Percentiles rank a stretch among this genome's conserved stretches.
These are phyloP conservation scores for Verticillium nubilum DNA, from an alignment of 2,329 filamentous ascomycete species.

Conservation along the genomic window DNA sequence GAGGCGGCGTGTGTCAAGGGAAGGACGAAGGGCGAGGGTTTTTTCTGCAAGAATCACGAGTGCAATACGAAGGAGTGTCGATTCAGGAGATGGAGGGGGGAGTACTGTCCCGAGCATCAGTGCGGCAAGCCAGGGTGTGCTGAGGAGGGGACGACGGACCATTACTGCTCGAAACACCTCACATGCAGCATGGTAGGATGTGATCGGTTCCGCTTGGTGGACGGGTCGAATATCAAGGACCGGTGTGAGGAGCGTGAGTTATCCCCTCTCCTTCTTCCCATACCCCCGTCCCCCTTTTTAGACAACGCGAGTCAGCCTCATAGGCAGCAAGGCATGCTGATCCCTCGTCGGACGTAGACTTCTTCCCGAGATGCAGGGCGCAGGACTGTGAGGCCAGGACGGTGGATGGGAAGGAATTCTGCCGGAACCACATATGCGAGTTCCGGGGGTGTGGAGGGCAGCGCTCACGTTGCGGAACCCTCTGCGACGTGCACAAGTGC, in stretches of 20 bases:
- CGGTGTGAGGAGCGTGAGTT: constrained; percentile 18
- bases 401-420: constrained; percentile 8
- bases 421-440: constrained; percentile 18
- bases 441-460: constrained; percentile 13
- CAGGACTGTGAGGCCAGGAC: constrained; percentile 6
- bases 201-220: constrained; percentile 2
- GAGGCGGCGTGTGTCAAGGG: constrained; percentile 18
- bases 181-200: constrained; percentile 8
- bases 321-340: neutral
- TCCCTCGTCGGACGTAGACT: constrained; percentile 3
- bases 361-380: constrained; percentile 1
- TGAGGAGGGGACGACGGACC: constrained; percentile 12
- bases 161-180: constrained; percentile 17
- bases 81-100: constrained; percentile 13
- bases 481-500: constrained; percentile 19
- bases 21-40: neutral
- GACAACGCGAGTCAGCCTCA: neutral
- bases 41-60: constrained; percentile 17
- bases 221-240: constrained; percentile 9
- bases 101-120: constrained; percentile 19
- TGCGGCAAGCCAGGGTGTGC: constrained; percentile 19
- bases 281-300: too few relatives aligned
- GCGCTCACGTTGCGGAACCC: constrained; percentile 1
- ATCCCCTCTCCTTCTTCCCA: neutral
- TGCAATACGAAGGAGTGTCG: constrained; percentile 17